Evolutionary conservation across 2,329 filamentous ascomycete species (phyloP).

Genomic region (Rhynchosporium secalis): DNA sequence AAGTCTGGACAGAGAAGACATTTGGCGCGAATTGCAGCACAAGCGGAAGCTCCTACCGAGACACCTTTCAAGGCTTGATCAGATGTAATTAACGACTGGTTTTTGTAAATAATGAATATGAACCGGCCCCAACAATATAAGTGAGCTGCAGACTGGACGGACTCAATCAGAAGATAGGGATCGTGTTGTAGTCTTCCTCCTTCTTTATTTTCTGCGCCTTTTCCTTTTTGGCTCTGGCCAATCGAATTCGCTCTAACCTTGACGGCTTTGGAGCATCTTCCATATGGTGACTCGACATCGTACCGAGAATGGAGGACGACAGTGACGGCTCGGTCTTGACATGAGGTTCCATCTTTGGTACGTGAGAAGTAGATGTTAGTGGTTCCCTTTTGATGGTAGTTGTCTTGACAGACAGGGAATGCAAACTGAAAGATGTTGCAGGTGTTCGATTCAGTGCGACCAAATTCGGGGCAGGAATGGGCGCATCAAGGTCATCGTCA

Average conservation of each 20-base stretch:
- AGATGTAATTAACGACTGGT: not conserved
- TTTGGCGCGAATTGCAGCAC: conserved; percentile 23
- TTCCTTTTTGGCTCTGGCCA: conserved; percentile 28
- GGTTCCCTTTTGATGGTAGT: conserved; percentile 1
- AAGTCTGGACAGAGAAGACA: conserved; percentile 68
- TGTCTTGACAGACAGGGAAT: not conserved
- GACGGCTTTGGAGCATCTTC: conserved; percentile 16
- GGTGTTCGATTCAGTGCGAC: conserved; percentile 2
- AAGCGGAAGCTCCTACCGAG: conserved; percentile 24
- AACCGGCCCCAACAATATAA: not conserved
- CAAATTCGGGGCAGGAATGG: conserved; percentile 31
- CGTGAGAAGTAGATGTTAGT: not conserved
- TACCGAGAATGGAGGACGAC: too few relatives aligned
- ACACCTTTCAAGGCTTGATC: conserved; percentile 25
- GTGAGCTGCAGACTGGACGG: not conserved
- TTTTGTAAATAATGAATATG: not conserved
- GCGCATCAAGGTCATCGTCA: conserved; percentile 37
- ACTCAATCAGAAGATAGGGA: conserved; percentile 31
- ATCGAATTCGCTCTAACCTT: conserved; percentile 29
- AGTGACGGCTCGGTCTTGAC: not conserved
- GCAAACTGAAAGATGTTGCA: not conserved
- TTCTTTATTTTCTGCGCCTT: conserved; percentile 26
- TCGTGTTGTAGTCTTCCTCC: conserved; percentile 27
- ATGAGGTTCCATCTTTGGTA: not conserved
- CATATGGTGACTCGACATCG: not conserved